phyloP scores from a whole-genome alignment of 164 flowering plant genomes.

The Nelumbo lutea region DNA sequence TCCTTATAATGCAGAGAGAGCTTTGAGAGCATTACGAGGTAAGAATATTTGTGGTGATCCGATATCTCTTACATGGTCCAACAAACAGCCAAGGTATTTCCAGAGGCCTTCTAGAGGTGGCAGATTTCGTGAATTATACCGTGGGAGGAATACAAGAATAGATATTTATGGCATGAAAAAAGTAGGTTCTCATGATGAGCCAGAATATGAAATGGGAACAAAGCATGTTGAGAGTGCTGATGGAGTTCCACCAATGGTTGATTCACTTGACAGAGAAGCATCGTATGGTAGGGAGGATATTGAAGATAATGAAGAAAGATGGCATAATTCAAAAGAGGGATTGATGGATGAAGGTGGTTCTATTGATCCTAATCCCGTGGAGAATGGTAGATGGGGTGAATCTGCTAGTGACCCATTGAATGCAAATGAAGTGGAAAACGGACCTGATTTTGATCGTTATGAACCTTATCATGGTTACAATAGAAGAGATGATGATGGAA shows the following conservation, averaged over 20 bases:
- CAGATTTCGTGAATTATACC: slow-evolving; percentile 18
- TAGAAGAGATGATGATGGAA: slow-evolving; percentile 25
- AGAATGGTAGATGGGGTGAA: slow-evolving; percentile 47
- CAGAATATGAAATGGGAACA: slow-evolving; percentile 11
- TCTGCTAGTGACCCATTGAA: slow-evolving; percentile 15
- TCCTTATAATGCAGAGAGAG: slow-evolving; percentile 42
- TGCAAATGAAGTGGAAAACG: slow-evolving; percentile 24
- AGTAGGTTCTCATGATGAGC: slow-evolving; percentile 16
- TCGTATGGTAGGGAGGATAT: slow-evolving; percentile 10
- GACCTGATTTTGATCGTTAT: slow-evolving; percentile 36
- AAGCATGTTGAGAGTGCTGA: slow-evolving; percentile 15
- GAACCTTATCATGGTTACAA: slow-evolving; percentile 36
- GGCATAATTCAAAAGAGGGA: slow-evolving; percentile 11
- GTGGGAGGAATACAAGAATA: slow-evolving; percentile 15
- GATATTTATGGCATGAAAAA: slow-evolving; percentile 12
- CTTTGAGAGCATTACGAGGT: slow-evolving; percentile 40
- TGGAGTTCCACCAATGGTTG: slow-evolving; percentile 7
- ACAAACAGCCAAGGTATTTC: slow-evolving; percentile 37
- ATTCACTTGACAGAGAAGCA: slow-evolving; percentile 18
- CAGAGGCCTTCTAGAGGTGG: slow-evolving; percentile 19
- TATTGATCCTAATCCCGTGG: slow-evolving; percentile 19
- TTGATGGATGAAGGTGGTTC: slow-evolving; percentile 22
- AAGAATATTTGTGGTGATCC: slow-evolving; percentile 39
- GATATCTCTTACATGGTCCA: slow-evolving; percentile 46
- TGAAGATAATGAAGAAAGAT: slow-evolving; percentile 19